Evolutionary conservation across 2,329 filamentous ascomycete genomes (phyloP).

Genomic region (Chaetomium olivaceum): DNA sequence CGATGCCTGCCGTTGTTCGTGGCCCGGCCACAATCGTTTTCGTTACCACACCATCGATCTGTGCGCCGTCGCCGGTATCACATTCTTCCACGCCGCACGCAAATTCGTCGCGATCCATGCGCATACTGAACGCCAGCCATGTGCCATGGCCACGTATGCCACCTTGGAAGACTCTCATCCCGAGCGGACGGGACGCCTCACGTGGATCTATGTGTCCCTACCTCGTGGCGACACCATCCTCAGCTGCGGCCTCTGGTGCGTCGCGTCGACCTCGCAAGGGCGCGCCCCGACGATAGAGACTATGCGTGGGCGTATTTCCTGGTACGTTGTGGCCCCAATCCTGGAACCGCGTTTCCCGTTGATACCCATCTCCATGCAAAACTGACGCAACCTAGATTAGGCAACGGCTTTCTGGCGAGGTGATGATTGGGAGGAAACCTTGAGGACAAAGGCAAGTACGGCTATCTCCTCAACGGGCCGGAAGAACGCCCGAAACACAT

Average conservation of each 20-base stretch:
- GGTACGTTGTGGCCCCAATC: neutral
- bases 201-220: neutral
- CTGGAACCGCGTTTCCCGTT: neutral
- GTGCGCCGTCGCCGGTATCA: neutral
- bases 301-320: neutral
- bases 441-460: too few species aligned
- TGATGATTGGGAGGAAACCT: too few species aligned
- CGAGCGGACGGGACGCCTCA: too few species aligned
- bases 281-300: too few species aligned
- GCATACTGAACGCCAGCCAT: neutral
- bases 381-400: neutral
- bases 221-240: neutral
- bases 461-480: neutral
- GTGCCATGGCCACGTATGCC: neutral
- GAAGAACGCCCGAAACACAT: neutral
- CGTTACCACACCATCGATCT: constrained; percentile 3
- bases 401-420: neutral
- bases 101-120: too few species aligned
- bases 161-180: too few species aligned
- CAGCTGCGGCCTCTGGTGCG: neutral
- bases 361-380: neutral
- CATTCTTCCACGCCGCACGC: too few species aligned
- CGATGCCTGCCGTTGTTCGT: neutral
- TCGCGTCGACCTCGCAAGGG: neutral
- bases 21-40: neutral